A percentile compares a stretch with the other conserved stretches of the same genome.
These are phyloP conservation scores for Auxenochlorella pyrenoidosa DNA, from an alignment of 139 green algal species.

Conservation along the genomic window DNA sequence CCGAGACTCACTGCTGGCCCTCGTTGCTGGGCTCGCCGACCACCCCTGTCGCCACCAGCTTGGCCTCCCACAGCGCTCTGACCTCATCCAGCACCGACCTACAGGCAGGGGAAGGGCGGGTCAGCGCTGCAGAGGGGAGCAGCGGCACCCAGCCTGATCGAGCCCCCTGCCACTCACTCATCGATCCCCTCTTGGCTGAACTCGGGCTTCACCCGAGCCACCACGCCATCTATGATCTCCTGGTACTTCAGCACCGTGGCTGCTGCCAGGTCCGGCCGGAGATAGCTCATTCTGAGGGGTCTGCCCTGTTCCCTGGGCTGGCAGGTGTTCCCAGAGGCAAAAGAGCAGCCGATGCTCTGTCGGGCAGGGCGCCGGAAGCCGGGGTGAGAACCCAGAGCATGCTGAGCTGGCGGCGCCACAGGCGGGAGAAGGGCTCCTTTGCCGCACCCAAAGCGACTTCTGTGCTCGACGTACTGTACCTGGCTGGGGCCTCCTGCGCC, in stretches of 20 bases:
- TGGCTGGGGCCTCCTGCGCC: no score
- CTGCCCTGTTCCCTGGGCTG: not conserved
- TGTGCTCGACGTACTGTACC: no score
- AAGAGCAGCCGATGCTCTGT: no score
- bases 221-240: slow-evolving; percentile 73
- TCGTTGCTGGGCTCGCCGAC: slow-evolving; percentile 37
- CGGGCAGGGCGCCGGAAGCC: not conserved
- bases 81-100: slow-evolving; percentile 71
- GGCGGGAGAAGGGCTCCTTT: not conserved
- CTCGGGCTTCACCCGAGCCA: slow-evolving; percentile 67
- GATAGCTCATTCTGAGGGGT: not conserved
- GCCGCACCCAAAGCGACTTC: no score
- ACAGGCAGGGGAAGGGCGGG: not conserved
- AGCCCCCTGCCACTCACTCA: slow-evolving; percentile 60
- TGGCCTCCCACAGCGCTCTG: slow-evolving; percentile 62
- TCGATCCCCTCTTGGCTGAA: slow-evolving; percentile 79
- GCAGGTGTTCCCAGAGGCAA: no score
- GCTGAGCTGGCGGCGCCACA: not conserved
- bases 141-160: not conserved
- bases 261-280: not conserved
- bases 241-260: slow-evolving; percentile 35
- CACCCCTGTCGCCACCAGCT: slow-evolving; percentile 61
- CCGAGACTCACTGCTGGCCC: slow-evolving; percentile 18
- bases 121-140: not conserved
- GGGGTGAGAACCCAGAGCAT: not conserved